phyloP scores from a whole-genome alignment of 2,329 filamentous ascomycete genomes.

The Ceratocystis ficicola region DNA sequence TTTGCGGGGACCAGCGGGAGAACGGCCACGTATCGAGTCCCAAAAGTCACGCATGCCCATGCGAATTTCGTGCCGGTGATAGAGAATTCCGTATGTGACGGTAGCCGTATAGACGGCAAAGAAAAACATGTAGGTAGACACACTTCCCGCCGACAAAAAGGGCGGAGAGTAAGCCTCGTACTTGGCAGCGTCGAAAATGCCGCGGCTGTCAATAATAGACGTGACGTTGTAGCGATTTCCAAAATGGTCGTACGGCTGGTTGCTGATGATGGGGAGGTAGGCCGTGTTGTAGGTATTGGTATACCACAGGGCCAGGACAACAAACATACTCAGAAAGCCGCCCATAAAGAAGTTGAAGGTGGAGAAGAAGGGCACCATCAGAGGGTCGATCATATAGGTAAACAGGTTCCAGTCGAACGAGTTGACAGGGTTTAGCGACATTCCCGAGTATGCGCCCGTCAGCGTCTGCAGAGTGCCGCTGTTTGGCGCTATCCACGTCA shows the following conservation, averaged over 20 bases:
- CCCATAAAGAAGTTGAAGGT: conserved; percentile 52
- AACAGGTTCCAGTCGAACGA: conserved; percentile 37
- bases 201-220: conserved; percentile 32
- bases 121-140: conserved; percentile 44
- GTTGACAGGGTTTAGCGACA: conserved; percentile 33
- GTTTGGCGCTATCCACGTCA: conserved; percentile 41
- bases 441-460: conserved; percentile 31
- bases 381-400: conserved; percentile 28
- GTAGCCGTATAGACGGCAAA: conserved; percentile 44
- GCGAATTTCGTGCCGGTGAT: conserved; percentile 40
- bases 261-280: conserved; percentile 43
- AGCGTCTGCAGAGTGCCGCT: conserved; percentile 31
- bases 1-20: conserved; percentile 27
- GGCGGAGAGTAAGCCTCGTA: conserved; percentile 42
- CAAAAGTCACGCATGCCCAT: conserved; percentile 39
- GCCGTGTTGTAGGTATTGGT: conserved; percentile 45
- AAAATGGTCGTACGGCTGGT: conserved; percentile 40
- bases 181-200: conserved; percentile 35
- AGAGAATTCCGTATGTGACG: conserved; percentile 39
- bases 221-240: conserved; percentile 38
- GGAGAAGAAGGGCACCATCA: conserved; percentile 43
- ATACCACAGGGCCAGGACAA: conserved; percentile 47
- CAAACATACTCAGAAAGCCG: conserved; percentile 41
- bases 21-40: conserved; percentile 33
- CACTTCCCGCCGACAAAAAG: conserved; percentile 39